A percentile compares a stretch with the other conserved stretches of the same genome.
Conservation (phyloP, 257 asterid genomes). For the Linaria vulgaris region DNA sequence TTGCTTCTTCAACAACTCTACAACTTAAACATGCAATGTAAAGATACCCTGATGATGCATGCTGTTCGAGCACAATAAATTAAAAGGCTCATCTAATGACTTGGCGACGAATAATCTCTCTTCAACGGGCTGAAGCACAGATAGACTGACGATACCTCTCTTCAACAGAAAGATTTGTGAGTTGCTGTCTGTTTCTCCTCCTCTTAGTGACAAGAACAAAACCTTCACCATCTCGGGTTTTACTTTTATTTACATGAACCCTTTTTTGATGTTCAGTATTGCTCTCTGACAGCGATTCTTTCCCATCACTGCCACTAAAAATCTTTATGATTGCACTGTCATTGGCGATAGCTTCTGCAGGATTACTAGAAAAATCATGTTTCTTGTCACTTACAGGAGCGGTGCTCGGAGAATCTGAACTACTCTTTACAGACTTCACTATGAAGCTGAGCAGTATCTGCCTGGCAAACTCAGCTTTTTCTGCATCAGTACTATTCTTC, state of each 20-base stretch:
- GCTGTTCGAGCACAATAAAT: conserved; percentile 14
- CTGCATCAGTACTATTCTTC: conserved; percentile 59
- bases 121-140: conserved; percentile 82
- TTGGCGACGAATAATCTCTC: conserved; percentile 16
- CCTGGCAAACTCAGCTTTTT: conserved; percentile 86
- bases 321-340: conserved; percentile 80
- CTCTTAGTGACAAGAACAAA: conserved; percentile 84
- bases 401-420: conserved; percentile 50
- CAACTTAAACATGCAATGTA: conserved; percentile 21
- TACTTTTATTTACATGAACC: conserved; percentile 39
- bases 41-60: conserved; percentile 8
- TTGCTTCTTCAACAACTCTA: conserved; percentile 14
- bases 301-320: conserved; percentile 56
- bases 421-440: conserved; percentile 78
- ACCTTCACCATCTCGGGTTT: conserved; percentile 77
- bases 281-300: conserved; percentile 33
- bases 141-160: conserved; percentile 77
- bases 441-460: conserved; percentile 92
- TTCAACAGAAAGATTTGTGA: conserved; percentile 60
- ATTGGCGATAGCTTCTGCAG: conserved; percentile 77
- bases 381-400: conserved; percentile 45
- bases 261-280: conserved; percentile 29
- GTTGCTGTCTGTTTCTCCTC: conserved; percentile 80
- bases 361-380: conserved; percentile 42
- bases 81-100: conserved; percentile 10